Conservation (phyloP, 495 filamentous ascomycete genomes). For the Penicillium riverlandense region DNA sequence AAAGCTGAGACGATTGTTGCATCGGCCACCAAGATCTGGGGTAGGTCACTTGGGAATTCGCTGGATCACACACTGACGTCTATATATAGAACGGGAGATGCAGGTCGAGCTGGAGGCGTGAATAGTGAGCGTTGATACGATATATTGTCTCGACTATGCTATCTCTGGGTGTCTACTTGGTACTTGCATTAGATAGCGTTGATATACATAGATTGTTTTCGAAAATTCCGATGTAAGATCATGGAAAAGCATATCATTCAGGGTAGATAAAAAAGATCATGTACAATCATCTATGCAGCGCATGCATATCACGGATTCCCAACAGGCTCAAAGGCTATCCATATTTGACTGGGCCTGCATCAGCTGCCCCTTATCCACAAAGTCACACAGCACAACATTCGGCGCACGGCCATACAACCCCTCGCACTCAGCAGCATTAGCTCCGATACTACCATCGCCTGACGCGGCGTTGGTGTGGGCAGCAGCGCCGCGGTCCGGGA, state of each 20-base stretch:
- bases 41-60: slow-evolving; percentile 24
- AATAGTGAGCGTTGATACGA: slow-evolving; percentile 2
- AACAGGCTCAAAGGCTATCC: too few relatives aligned
- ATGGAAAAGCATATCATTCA: background rate
- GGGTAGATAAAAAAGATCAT: background rate
- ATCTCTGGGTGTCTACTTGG: too few relatives aligned
- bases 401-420: slow-evolving; percentile 48
- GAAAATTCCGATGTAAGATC: background rate
- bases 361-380: slow-evolving; percentile 56
- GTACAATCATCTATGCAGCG: too few relatives aligned
- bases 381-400: slow-evolving; percentile 60
- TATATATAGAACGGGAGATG: slow-evolving; percentile 32
- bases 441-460: slow-evolving; percentile 49
- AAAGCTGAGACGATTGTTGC: slow-evolving; percentile 65
- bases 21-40: slow-evolving; percentile 67
- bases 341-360: slow-evolving; percentile 40
- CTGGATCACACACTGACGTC: background rate
- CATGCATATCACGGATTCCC: too few relatives aligned
- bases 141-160: too few relatives aligned
- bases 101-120: slow-evolving; percentile 32
- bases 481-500: slow-evolving; percentile 50
- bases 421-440: slow-evolving; percentile 46
- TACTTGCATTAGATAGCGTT: slow-evolving; percentile 1
- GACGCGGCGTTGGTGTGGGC: slow-evolving; percentile 48
- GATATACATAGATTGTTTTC: background rate